A percentile compares a stretch with the other conserved stretches of the same genome.
phyloP scores from a whole-genome alignment of 805 yeast genomes.

The Yamadazyma ubonensis region DNA sequence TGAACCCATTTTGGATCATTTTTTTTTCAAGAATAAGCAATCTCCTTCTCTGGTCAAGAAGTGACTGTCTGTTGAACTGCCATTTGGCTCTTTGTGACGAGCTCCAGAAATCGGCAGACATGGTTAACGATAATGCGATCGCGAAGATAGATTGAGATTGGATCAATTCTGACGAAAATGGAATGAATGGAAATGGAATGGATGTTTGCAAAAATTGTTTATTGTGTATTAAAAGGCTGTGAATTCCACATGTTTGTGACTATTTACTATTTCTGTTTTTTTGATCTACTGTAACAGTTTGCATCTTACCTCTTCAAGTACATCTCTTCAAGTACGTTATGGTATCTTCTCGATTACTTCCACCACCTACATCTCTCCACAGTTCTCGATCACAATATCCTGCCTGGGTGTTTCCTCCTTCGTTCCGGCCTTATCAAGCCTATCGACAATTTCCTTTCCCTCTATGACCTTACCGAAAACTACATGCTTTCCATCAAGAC shows the following conservation, averaged over 20 bases:
- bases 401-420: constrained; percentile 15
- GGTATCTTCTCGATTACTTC: background rate
- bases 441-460: constrained; percentile 77
- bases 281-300: no score
- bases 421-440: constrained; percentile 6
- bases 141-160: background rate
- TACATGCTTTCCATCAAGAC: constrained; percentile 93
- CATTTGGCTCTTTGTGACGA: constrained; percentile 80
- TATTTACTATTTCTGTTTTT: no score
- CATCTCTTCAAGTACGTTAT: no score
- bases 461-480: constrained; percentile 91
- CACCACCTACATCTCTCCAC: constrained; percentile 20
- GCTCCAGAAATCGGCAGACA: constrained; percentile 88
- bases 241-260: no score
- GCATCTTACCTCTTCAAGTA: no score
- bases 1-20: constrained; percentile 44
- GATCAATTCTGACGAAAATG: background rate
- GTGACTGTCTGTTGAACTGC: constrained; percentile 70
- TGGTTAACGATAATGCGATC: constrained; percentile 14
- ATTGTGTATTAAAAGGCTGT: background rate
- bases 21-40: constrained; percentile 39
- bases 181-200: background rate
- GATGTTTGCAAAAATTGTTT: no score
- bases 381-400: constrained; percentile 15
- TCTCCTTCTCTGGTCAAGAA: constrained; percentile 47